Base-by-base conservation (phyloP, 2,329 filamentous ascomycete genomes). In the Fusarium keratoplasticum region DNA sequence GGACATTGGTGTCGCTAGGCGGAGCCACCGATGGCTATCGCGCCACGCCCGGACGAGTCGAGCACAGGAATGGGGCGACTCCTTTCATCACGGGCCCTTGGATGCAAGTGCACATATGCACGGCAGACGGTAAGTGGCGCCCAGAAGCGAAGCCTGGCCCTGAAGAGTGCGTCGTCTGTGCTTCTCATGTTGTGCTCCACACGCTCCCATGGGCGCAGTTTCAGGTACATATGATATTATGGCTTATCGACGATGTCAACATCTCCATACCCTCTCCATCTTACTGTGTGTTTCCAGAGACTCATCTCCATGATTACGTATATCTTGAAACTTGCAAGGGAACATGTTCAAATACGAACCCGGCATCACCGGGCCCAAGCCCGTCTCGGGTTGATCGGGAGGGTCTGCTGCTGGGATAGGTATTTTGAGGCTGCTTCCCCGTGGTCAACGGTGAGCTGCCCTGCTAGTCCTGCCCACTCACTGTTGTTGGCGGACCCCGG, bases 121-220 rank as follows among this genome's bases (percentile, higher is more conserved):
- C 58, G 64, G 68, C 64, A 70, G 61, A 59, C 62, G 61, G 40
- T 52, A 63, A 63, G 67, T 65, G 71, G 73, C 71, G 61, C 55
- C 54, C 66, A 63, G 63, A 68, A 74, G 67, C 66, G 36, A 71
- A 73, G 67, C 57, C 65, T 42, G 40, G 40, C 40, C 40, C 40
- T 73, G 72, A 66, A 70, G 70, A 66, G 66, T 50, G 47, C 55
- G 62, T 62, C 27, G 74, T 76, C 74, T 71, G 74, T 76, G 72
- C 74, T 69, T 50, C 64, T 65, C 63, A 62, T 55, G 57, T 22
- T 25, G 64, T 66, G 71, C 59, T 63, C 72, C 72, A 72, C 69
- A 74, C 61, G 20, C 25, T 38, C 64, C 50, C 58, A 54, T 63
- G 61, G 47, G 74, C 72, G 69, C 65, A 67, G 72, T 74, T 74